These are phyloP conservation scores for Scedosporium boydii DNA, from an alignment of 2,329 filamentous ascomycete genomes.

Conservation along the genomic window DNA sequence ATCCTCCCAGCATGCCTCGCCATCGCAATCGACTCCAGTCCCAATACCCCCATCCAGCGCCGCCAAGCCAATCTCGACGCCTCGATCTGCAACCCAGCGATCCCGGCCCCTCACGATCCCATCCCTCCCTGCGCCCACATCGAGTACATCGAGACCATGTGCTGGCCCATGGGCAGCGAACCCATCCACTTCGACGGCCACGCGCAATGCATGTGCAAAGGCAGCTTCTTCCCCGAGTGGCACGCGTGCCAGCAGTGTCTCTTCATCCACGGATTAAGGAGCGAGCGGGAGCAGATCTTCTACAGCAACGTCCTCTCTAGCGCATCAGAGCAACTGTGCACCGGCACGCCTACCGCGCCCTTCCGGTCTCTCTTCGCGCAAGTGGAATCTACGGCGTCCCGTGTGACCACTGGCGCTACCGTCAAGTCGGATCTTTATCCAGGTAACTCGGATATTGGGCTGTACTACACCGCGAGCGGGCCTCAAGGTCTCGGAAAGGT, in stretches of 20 bases:
- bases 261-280: constrained; percentile 28
- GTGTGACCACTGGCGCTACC: constrained; percentile 21
- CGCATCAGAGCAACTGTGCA: constrained; percentile 26
- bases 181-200: constrained; percentile 16
- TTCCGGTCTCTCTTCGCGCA: constrained; percentile 24
- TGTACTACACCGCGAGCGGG: constrained; percentile 30
- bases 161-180: constrained; percentile 18
- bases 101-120: constrained; percentile 2
- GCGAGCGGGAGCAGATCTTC: constrained; percentile 21
- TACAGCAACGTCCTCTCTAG: constrained; percentile 24
- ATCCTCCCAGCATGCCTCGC: background rate
- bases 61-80: background rate
- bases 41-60: background rate
- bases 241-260: constrained; percentile 30
- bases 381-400: constrained; percentile 15
- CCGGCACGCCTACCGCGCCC: constrained; percentile 24
- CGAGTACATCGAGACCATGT: constrained; percentile 19
- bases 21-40: constrained; percentile 1
- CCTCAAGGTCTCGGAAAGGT: constrained; percentile 29
- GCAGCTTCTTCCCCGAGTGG: constrained; percentile 33
- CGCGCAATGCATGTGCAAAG: constrained; percentile 30
- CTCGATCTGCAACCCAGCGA: constrained; percentile 4
- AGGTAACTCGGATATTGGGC: constrained; percentile 27
- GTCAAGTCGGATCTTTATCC: constrained; percentile 21
- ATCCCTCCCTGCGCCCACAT: constrained; percentile 21